Evolutionary conservation across 164 flowering plant genomes (phyloP).

Genomic region (Kalanchoe fedtschenkoi): DNA sequence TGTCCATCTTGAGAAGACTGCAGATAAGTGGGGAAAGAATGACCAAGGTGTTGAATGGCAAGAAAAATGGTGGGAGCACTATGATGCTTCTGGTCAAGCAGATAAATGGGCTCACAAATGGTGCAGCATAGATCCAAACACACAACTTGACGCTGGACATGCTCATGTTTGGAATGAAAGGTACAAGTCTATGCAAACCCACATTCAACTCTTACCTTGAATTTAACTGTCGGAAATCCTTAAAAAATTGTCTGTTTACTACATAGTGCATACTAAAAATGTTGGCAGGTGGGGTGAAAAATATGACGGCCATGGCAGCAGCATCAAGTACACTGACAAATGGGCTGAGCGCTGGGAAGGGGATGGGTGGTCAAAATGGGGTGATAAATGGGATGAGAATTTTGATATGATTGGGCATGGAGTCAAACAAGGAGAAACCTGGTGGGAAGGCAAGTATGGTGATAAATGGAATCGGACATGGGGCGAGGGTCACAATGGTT

Average conservation of each 20-base stretch:
- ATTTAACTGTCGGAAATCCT: background rate
- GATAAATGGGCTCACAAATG: slow-evolving; percentile 96
- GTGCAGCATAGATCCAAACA: slow-evolving; percentile 83
- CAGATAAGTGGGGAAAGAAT: slow-evolving; percentile 80
- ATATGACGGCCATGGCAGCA: slow-evolving; percentile 81
- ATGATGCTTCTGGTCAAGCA: slow-evolving; percentile 66
- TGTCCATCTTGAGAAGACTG: slow-evolving; percentile 57
- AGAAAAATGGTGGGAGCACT: slow-evolving; percentile 85
- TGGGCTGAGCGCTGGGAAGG: slow-evolving; percentile 91
- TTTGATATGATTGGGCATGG: slow-evolving; percentile 60
- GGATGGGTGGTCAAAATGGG: slow-evolving; percentile 92
- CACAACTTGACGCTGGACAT: slow-evolving; percentile 78
- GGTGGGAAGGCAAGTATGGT: slow-evolving; percentile 93
- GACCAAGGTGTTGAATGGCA: slow-evolving; percentile 65
- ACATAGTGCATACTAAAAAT: background rate
- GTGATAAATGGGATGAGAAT: slow-evolving; percentile 96
- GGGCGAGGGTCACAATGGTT: slow-evolving; percentile 93
- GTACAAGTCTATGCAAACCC: slow-evolving; percentile 18
- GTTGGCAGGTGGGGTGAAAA: slow-evolving; percentile 92
- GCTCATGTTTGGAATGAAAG: slow-evolving; percentile 99
- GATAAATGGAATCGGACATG: slow-evolving; percentile 94
- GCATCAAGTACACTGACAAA: slow-evolving; percentile 93
- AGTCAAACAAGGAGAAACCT: slow-evolving; percentile 90
- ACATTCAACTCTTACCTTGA: background rate
- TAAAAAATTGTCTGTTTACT: background rate